Evolutionary conservation across 2,329 filamentous ascomycete genomes (phyloP).

Genomic region (Aspergillus niger): DNA sequence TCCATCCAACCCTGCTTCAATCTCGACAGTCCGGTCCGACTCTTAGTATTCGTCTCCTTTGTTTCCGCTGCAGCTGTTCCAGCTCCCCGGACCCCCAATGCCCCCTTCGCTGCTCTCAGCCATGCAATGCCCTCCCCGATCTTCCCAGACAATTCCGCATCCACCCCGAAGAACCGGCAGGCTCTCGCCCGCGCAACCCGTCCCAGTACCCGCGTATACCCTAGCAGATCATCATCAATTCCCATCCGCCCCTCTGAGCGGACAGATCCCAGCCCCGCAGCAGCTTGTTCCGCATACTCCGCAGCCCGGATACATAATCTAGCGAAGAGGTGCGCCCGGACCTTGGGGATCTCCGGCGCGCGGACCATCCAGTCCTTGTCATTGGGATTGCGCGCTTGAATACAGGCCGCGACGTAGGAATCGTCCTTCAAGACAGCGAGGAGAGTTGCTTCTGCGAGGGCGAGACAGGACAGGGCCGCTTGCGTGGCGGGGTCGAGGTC

Average conservation of each 20-base stretch:
- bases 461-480: constrained; percentile 55
- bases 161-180: constrained; percentile 86
- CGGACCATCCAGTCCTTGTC: constrained; percentile 98
- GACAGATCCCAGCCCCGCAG: constrained; percentile 50
- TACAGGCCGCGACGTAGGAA: constrained; percentile 80
- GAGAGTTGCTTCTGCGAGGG: constrained; percentile 84
- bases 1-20: constrained; percentile 75
- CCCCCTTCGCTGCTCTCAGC: constrained; percentile 74
- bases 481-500: constrained; percentile 53
- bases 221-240: constrained; percentile 66
- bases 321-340: constrained; percentile 84
- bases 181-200: constrained; percentile 78
- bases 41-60: constrained; percentile 33
- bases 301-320: constrained; percentile 83
- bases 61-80: constrained; percentile 46
- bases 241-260: constrained; percentile 24
- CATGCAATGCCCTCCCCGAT: constrained; percentile 85
- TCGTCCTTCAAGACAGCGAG: constrained; percentile 92
- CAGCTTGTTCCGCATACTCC: constrained; percentile 79
- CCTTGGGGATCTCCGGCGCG: constrained; percentile 81
- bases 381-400: constrained; percentile 77
- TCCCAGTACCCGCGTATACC: constrained; percentile 74
- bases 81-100: constrained; percentile 65
- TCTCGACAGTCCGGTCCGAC: constrained; percentile 46
- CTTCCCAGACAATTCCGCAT: constrained; percentile 79